Conservation (phyloP, 2,329 filamentous ascomycete species). For the Cyclaneusma minus region DNA sequence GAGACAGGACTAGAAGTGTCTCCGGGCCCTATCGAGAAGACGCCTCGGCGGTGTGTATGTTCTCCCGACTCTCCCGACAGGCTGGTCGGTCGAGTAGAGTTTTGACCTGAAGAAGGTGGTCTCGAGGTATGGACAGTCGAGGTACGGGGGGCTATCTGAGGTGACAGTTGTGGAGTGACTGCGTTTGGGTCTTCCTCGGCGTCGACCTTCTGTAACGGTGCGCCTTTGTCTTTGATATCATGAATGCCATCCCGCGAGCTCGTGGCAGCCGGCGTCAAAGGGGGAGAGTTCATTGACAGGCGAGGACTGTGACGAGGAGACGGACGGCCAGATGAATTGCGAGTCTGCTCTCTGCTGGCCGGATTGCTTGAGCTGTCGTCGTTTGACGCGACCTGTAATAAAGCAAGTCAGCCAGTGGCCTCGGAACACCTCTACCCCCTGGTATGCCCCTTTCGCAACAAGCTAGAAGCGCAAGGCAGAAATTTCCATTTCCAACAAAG, state of each 20-base stretch:
- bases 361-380: constrained; percentile 40
- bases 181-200: constrained; percentile 26
- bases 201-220: constrained; percentile 21
- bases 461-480: no score
- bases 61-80: constrained; percentile 8
- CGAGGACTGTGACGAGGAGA: constrained; percentile 55
- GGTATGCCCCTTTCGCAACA: no score
- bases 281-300: constrained; percentile 67
- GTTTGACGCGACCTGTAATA: constrained; percentile 38
- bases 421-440: no score
- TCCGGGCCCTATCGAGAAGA: constrained; percentile 17
- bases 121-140: constrained; percentile 18
- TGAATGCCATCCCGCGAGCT: constrained; percentile 29
- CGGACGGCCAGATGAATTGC: constrained; percentile 44
- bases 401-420: constrained; percentile 1
- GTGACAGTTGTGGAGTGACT: constrained; percentile 56
- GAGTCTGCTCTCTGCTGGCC: constrained; percentile 47
- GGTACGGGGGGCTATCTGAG: constrained; percentile 31
- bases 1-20: constrained; percentile 41
- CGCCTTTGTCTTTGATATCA: constrained; percentile 17
- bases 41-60: constrained; percentile 2
- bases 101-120: constrained; percentile 18
- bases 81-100: constrained; percentile 11
- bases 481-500: no score
- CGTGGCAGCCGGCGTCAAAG: constrained; percentile 74